Evolutionary conservation across 495 filamentous ascomycete species (phyloP).

Genomic region (Penicillium angulare): DNA sequence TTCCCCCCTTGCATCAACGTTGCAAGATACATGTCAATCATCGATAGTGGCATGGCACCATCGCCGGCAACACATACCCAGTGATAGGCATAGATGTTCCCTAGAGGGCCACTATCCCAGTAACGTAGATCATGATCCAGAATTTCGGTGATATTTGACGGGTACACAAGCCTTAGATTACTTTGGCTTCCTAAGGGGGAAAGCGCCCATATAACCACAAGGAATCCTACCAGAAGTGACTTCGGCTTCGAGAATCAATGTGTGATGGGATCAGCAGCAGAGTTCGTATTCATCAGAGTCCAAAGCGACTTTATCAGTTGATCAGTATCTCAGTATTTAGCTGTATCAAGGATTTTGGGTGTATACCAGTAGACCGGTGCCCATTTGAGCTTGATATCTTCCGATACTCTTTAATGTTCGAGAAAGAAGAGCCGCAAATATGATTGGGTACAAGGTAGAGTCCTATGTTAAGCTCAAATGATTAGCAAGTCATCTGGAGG

Average conservation of each 20-base stretch:
- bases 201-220: neutral
- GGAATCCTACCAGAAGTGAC: neutral
- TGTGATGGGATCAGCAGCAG: neutral
- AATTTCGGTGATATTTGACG: neutral
- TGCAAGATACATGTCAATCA: constrained; percentile 12
- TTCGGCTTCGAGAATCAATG: neutral
- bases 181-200: neutral
- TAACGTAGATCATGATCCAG: constrained; percentile 3
- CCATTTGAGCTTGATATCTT: neutral
- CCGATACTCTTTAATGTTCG: neutral
- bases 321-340: neutral
- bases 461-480: neutral
- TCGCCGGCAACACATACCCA: constrained; percentile 9
- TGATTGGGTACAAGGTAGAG: neutral
- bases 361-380: neutral
- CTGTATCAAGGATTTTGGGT: neutral
- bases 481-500: neutral
- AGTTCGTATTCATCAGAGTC: constrained; percentile 1
- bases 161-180: neutral
- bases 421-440: neutral
- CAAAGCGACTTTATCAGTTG: neutral
- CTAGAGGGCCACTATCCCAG: constrained; percentile 18
- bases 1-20: constrained; percentile 11
- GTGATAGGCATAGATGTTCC: constrained; percentile 1
- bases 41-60: constrained; percentile 7